Evolutionary conservation across 306 rosid genomes (phyloP).

Genomic region (Arachis hypogaea): DNA sequence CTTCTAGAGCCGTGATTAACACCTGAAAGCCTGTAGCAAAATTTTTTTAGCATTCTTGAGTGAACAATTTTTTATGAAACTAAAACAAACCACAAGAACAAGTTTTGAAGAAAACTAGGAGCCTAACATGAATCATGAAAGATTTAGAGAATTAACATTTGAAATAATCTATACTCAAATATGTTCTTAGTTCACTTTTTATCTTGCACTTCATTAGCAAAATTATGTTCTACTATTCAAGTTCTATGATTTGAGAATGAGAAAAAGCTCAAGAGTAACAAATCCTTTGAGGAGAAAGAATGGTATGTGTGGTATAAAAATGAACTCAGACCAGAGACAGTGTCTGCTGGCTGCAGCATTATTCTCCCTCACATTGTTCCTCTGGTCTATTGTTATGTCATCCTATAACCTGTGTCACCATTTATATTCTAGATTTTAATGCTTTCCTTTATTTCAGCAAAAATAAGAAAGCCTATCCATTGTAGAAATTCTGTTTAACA

Average conservation of each 20-base stretch:
- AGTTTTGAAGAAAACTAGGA: neutral
- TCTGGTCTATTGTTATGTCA: neutral
- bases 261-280: neutral
- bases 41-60: neutral
- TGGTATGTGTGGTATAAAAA: neutral
- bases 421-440: constrained; percentile 15
- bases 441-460: constrained; percentile 6
- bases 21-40: constrained; percentile 83
- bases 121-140: neutral
- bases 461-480: neutral
- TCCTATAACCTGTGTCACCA: constrained; percentile 15
- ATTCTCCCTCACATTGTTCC: constrained; percentile 4
- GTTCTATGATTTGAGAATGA: constrained; percentile 26
- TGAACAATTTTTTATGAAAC: constrained; percentile 7
- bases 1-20: constrained; percentile 69
- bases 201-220: constrained; percentile 26
- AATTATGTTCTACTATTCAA: constrained; percentile 19
- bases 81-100: neutral
- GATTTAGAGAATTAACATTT: neutral
- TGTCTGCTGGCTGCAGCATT: neutral
- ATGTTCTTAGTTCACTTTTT: constrained; percentile 5
- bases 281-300: constrained; percentile 3
- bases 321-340: neutral
- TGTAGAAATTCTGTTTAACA: neutral
- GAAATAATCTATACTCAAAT: neutral